Evolutionary conservation across 2,329 filamentous ascomycete species (phyloP), one percentile per base, ranked within the genome.

Genomic region (Fusarium setosum): DNA sequence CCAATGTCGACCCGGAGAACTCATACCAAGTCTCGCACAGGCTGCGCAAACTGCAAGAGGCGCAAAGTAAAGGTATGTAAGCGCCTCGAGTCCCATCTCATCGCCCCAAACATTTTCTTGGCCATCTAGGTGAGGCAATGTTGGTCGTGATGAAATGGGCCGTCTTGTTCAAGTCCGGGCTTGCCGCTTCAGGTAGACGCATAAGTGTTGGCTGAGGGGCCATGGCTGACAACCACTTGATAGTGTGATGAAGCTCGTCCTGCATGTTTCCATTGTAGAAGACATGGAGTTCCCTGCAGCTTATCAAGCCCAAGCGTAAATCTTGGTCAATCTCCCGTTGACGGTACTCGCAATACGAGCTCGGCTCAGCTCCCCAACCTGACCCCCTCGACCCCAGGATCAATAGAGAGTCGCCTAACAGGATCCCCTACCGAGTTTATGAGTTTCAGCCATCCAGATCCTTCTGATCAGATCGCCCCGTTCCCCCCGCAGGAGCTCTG

Each of bases 11-110:
- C 68, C 26, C 67, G 73, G 44, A 69, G 73, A 24, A 68, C 73
- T 24, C 74, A 76, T 7, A 81, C 73, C 42, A 76, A 76, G 59
- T 76, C 74, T 55, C 71, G 74, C 11, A 76, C 65, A 12, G 74
- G 74, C 38, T 76, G 74, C 57, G 54, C 53, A 37, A 72, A 74
- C 59, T 76, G 74, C 61, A 76, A 76, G 63, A 66, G 71, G 8
- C 72, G 74, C 32, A 76, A 76, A 55, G 74, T 76, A 23, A 76
- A 76, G 67, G 74, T 76, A 63, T 37, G 72, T 56, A 24, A 40
- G 20, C 44, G 2, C 40, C 41, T 40, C 49, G 20, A 20, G 17
- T 23, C 12, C 24, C 21, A 38, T 13, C 2, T 45, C 17, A 5
- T 56, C n/a, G 23, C 10, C 15, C 20, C 9, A 15, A 13, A 20